Evolutionary conservation across 2,329 filamentous ascomycete species (phyloP).

Genomic region (Ophidiomyces ophidiicola): DNA sequence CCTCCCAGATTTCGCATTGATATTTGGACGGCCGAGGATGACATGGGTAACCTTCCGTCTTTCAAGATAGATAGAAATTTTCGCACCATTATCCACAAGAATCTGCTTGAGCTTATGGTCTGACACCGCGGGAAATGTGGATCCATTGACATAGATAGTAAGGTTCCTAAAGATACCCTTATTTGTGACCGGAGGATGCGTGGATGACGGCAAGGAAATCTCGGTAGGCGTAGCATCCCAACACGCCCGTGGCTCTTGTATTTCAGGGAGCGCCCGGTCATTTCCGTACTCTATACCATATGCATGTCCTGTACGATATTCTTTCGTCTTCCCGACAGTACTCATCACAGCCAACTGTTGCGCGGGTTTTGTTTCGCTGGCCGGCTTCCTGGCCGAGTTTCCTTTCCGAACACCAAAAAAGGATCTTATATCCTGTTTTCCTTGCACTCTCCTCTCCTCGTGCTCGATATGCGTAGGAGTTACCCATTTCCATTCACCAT

Average conservation of each 20-base stretch:
- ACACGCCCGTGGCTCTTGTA: no score
- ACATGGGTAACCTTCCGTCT: conserved; percentile 73
- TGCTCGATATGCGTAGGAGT: conserved; percentile 17
- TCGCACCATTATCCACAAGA: conserved; percentile 61
- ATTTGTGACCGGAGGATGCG: conserved; percentile 21
- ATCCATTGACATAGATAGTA: conserved; percentile 77
- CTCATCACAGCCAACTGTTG: conserved; percentile 18
- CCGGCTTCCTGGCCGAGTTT: conserved; percentile 12
- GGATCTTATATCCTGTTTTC: conserved; percentile 33
- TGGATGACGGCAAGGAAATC: background rate
- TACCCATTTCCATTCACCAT: conserved; percentile 42
- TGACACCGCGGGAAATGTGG: conserved; percentile 65
- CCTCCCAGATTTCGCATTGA: conserved; percentile 48
- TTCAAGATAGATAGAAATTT: conserved; percentile 56
- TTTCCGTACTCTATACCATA: no score
- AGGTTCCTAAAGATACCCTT: conserved; percentile 55
- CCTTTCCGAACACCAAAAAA: conserved; percentile 39
- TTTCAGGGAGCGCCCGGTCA: no score
- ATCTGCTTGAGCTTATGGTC: conserved; percentile 77
- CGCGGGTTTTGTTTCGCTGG: background rate
- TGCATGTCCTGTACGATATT: no score
- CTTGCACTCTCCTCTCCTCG: conserved; percentile 19
- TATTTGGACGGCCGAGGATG: conserved; percentile 54
- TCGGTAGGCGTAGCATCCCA: no score
- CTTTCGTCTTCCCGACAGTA: no score